phyloP scores from a whole-genome alignment of 208 protist species.

The Trypanosoma conorhini region DNA sequence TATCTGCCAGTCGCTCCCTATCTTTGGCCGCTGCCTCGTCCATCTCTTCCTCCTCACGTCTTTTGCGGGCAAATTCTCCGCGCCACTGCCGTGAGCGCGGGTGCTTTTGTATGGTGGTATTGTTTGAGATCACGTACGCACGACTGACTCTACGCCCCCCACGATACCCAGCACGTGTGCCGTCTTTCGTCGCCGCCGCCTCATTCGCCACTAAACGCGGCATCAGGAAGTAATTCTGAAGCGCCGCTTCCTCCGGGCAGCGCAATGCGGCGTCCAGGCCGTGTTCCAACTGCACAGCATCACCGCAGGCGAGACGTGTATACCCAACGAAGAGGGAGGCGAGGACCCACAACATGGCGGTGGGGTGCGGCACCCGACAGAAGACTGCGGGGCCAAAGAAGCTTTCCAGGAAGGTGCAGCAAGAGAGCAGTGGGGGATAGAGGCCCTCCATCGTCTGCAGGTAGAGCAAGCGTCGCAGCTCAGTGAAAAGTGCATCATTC shows the following conservation, averaged over 20 bases:
- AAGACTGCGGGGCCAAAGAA: constrained; percentile 39
- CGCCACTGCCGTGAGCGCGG: neutral
- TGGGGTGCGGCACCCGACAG: constrained; percentile 28
- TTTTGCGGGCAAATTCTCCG: neutral
- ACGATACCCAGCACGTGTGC: neutral
- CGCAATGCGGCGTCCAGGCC: constrained; percentile 33
- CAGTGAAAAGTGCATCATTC: constrained; percentile 29
- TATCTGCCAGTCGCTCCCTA: constrained; percentile 23
- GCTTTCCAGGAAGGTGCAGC: constrained; percentile 46
- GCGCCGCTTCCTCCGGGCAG: constrained; percentile 22
- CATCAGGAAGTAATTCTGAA: constrained; percentile 10
- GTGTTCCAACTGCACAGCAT: constrained; percentile 13
- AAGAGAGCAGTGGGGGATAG: constrained; percentile 57
- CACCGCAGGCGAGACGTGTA: constrained; percentile 22
- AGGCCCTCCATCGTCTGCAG: constrained; percentile 59
- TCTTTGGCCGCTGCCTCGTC: neutral
- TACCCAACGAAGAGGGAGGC: constrained; percentile 56
- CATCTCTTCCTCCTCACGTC: neutral
- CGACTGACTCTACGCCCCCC: neutral
- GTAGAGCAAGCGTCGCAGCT: constrained; percentile 51
- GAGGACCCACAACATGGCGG: constrained; percentile 55
- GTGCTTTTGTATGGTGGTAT: constrained; percentile 21
- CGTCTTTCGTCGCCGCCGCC: constrained; percentile 2
- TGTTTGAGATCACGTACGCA: neutral
- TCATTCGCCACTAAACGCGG: neutral